Base-by-base conservation (phyloP, 768 basidiomycete genomes). In the Scleroderma citrinum region DNA sequence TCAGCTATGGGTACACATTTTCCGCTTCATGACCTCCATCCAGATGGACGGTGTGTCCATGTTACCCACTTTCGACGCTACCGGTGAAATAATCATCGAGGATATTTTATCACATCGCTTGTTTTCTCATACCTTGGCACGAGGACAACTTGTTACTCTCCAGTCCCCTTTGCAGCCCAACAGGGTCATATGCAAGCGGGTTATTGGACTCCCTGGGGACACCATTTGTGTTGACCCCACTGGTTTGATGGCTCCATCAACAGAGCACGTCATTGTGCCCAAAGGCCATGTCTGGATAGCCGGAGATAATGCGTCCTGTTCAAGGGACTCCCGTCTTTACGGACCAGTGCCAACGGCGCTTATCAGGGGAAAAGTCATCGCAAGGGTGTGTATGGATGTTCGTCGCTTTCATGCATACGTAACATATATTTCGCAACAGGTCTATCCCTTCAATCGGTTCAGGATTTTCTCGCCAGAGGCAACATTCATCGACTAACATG, bases 131-230 rank as follows among this genome's bases (percentile, higher is more conserved):
- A 66, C 63, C 14, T 66, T 92, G 43, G 58, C 68, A 46, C 80
- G 92, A 46, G 93, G 93, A 42, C 90, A 93, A 58, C 69, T 97
- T 39, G 66, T 94, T 50, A 79, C 83, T 13, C 70, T 85, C 26
- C 75, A 72, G 46, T 90, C 88, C 2, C 91, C 92, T 11, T 61
- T 81, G 41, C 75, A 82, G 48, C 87, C 86, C 2, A 66, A 68
- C 3, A 77, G 77, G 41, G 69, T 81, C 24, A 77, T 95, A 31
- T 94, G 91, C 70, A 98, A 98, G 71, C 81, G 95, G 36, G 71
- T 98, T 11, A 76, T 95, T 31, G 95, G 93, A 2, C 70, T 98
- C 20, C 87, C 92, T 20, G 94, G 95, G 4, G 95, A 97, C 66
- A 69, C 83, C 31, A 64, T 98, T 26, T 92, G 90, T 52, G 85